A percentile compares a stretch with the other conserved stretches of the same genome.
Conservation (phyloP, 1,139 yeast genomes). For the Candida glucosophila region DNA sequence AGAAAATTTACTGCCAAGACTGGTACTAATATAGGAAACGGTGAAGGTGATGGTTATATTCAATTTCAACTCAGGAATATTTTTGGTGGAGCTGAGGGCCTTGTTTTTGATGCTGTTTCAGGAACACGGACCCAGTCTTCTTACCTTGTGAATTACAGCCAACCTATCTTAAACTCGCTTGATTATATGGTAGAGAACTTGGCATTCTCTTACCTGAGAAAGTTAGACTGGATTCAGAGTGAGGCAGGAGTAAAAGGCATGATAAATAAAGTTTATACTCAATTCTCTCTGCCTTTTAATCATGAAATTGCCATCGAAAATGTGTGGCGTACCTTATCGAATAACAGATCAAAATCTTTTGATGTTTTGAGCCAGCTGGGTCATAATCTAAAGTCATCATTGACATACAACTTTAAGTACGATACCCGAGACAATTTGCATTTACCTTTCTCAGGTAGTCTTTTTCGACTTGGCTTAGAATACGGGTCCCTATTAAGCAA, state of each 20-base stretch:
- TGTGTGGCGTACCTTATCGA: constrained; percentile 51
- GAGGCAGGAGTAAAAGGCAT: constrained; percentile 54
- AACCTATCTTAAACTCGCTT: constrained; percentile 51
- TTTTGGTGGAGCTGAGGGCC: constrained; percentile 82
- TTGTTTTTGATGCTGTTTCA: constrained; percentile 65
- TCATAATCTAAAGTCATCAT: constrained; percentile 48
- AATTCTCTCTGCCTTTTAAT: constrained; percentile 17
- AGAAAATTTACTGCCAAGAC: constrained; percentile 71
- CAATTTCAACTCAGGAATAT: constrained; percentile 68
- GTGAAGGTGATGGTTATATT: constrained; percentile 89
- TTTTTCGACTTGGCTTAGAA: constrained; percentile 49
- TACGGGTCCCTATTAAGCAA: constrained; percentile 35
- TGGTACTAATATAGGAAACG: constrained; percentile 92
- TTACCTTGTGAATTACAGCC: constrained; percentile 51
- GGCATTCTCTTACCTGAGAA: constrained; percentile 49
- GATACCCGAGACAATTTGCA: constrained; percentile 52
- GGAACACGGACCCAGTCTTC: constrained; percentile 80
- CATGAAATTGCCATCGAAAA: constrained; percentile 63
- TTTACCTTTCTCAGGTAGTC: constrained; percentile 52
- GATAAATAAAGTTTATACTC: constrained; percentile 40
- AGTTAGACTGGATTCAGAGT: constrained; percentile 61
- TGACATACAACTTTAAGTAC: constrained; percentile 40
- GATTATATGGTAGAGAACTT: constrained; percentile 47
- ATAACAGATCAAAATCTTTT: constrained; percentile 27
- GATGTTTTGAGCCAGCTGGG: constrained; percentile 44